Base-by-base conservation (phyloP, 139 green algal genomes). In the Diplosphaera chodatii region DNA sequence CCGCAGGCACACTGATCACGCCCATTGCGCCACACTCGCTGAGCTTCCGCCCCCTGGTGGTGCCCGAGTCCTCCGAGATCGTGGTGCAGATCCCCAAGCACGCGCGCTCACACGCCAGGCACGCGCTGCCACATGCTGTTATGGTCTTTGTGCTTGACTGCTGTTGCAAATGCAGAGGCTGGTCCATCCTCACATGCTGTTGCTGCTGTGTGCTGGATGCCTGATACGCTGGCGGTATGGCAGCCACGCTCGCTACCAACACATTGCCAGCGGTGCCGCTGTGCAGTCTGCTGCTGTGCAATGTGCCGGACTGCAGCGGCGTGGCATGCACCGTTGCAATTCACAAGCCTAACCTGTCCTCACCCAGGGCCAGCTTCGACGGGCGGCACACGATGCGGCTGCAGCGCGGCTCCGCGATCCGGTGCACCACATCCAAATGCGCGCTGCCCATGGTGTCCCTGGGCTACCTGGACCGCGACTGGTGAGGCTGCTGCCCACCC, bases 1-100 rank as follows among this genome's bases (percentile, higher is more conserved):
- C n/a, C n/a, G n/a, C n/a, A n/a, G n/a, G 90, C 78, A 93, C 89
- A 22, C 78, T 97, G 25, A 67, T 96, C 69, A 94, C 91, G 4
- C 92, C 92, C 31, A 89, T 97, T 28, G 90, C 89, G 1, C 91
- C 92, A 2, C 87, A 92, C 65, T 91, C 85, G 2, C 85, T 96
- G 4, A 93, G 86, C 8, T 94, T 93, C 82, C 56, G 82, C 34
- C 92, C 92, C 0, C 63, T 97, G 40, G 87, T 97, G 2, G 85
- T 97, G 4, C 91, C 92, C 0, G 90, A 95, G 77, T 76, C 76
- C 29, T 89, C 81, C 21, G 82, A 87, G 23, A 87, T 96, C 23
- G 80, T 88, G 72, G 82, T 96, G 22, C 79, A 88, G 67, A 63
- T 96, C 59, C 86, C 91, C 1, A 40, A 72, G 1, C 67, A 83